Percentiles rank a stretch among this genome's conserved stretches.
Evolutionary conservation across 768 basidiomycete species (phyloP).

Genomic region (Hysterangium stoloniferum): DNA sequence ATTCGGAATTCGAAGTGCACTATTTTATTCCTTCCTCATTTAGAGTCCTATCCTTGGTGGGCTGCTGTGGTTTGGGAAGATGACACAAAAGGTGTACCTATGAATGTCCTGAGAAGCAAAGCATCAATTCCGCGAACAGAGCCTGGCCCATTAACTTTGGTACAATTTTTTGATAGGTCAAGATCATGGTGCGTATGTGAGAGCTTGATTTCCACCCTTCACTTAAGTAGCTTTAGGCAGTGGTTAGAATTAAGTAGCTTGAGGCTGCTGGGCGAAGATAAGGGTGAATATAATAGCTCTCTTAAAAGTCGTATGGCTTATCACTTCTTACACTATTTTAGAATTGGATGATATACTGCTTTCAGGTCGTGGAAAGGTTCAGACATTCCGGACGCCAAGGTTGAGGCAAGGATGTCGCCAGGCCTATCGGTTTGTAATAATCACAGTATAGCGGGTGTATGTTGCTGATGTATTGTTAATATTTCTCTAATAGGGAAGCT

Average conservation of each 20-base stretch:
- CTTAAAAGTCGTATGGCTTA: background rate
- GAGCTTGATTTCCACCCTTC: background rate
- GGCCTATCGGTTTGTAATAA: conserved; percentile 49
- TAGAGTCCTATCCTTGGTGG: conserved; percentile 84
- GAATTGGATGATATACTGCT: conserved; percentile 61
- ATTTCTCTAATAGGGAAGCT: conserved; percentile 33
- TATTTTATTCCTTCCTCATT: conserved; percentile 5
- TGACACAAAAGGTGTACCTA: conserved; percentile 51
- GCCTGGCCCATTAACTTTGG: conserved; percentile 45
- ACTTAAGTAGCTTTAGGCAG: conserved; percentile 41
- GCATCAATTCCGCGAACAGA: conserved; percentile 26
- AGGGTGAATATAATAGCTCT: conserved; percentile 38
- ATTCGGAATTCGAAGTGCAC: background rate
- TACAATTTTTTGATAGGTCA: conserved; percentile 73
- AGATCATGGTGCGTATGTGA: conserved; percentile 51
- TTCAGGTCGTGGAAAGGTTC: conserved; percentile 31
- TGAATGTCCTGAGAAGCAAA: conserved; percentile 21
- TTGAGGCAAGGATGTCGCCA: conserved; percentile 49
- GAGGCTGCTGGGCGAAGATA: conserved; percentile 59
- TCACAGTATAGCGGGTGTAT: too few species aligned
- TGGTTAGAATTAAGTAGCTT: conserved; percentile 51
- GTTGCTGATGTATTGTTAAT: background rate
- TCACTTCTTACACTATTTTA: conserved; percentile 22
- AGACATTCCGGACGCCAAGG: conserved; percentile 51
- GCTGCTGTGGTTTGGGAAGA: conserved; percentile 70